Base-by-base conservation (phyloP, 2,329 filamentous ascomycete genomes). In the Alternaria sp. region DNA sequence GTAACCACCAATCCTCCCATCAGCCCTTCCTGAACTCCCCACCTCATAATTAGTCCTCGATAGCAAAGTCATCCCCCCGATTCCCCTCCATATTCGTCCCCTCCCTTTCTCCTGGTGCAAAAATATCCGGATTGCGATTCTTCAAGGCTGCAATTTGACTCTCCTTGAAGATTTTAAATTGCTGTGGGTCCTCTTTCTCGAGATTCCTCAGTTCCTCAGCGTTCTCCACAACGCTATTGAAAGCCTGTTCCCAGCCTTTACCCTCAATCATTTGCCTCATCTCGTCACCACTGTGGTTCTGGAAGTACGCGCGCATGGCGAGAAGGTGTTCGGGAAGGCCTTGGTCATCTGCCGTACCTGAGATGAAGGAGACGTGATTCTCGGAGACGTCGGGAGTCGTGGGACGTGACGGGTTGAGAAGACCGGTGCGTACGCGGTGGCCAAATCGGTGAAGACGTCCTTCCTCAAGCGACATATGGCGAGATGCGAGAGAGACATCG, bases 361-460 rank as follows among this genome's bases (percentile, higher is more conserved):
- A 71, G 1, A 75, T 45, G 28, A 71, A 69, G 28, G 72, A 65
- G 4, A 68, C 62, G 0, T 66, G 54, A 11, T 54, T 54, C 9
- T 61, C 49, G 12, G 54, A 49, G 10, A 27, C 62, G 25, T 71
- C 49, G 9, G 61, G 61, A 0, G 71, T 74, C 6, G 66, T 64
- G 8, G 73, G 76, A 16, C 68, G 75, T 8, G 65, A 73, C 1
- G 69, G 64, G 30, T 79, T 76, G 44, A 91, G 80, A 38, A 91
- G 83, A 60, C 90, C 87, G 43, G 88, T 86, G 20, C 89, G 86
- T 45, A 92, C 81, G 64, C 86, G 84, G 70, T 91, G 89, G 30
- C 89, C 88, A 38, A 92, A 84, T 27, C 89, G 87, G 71, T 91
- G 89, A 67, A 92, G 85, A 32, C 86, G 86, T 32, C 89, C 90